Percentiles rank a stretch among this genome's conserved stretches.
Evolutionary conservation across 352 stramenopile species (phyloP).

Genomic region (Phytophthora sp.): DNA sequence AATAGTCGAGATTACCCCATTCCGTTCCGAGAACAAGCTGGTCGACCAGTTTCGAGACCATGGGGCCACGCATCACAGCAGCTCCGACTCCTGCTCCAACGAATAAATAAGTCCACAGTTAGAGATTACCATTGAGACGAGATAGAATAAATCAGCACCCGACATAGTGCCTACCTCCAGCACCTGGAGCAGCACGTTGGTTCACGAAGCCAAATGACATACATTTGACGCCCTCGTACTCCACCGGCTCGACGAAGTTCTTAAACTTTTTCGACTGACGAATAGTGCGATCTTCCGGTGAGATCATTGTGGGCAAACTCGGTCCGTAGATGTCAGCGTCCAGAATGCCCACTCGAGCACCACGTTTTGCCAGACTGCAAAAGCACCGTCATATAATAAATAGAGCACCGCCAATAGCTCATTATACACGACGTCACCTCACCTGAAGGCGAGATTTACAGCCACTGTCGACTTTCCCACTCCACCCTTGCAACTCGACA

Average conservation of each 20-base stretch:
- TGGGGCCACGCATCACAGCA: constrained; percentile 96
- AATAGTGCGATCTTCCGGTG: constrained; percentile 68
- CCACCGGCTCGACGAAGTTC: constrained; percentile 82
- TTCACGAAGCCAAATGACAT: constrained; percentile 95
- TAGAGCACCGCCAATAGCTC: too few species aligned
- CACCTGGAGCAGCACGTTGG: constrained; percentile 80
- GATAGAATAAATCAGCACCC: background rate
- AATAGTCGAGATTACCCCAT: constrained; percentile 99
- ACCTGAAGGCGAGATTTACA: constrained; percentile 97
- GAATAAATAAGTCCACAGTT: constrained; percentile 1
- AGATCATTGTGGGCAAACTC: constrained; percentile 97
- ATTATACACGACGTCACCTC: too few species aligned
- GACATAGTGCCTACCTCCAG: constrained; percentile 47
- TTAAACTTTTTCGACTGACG: constrained; percentile 71
- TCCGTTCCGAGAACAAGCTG: constrained; percentile 96
- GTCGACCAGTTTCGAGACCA: constrained; percentile 98
- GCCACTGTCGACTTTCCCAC: constrained; percentile 99
- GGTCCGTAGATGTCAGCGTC: constrained; percentile 99
- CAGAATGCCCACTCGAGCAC: constrained; percentile 96
- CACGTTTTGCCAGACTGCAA: constrained; percentile 83
- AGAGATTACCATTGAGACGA: constrained; percentile 9
- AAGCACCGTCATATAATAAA: too few species aligned
- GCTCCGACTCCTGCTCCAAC: constrained; percentile 62
- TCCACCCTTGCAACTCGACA: constrained; percentile 96
- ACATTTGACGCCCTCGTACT: constrained; percentile 90